phyloP scores from a whole-genome alignment of 2,329 filamentous ascomycete species.

The Sporothrix variecibatus region DNA sequence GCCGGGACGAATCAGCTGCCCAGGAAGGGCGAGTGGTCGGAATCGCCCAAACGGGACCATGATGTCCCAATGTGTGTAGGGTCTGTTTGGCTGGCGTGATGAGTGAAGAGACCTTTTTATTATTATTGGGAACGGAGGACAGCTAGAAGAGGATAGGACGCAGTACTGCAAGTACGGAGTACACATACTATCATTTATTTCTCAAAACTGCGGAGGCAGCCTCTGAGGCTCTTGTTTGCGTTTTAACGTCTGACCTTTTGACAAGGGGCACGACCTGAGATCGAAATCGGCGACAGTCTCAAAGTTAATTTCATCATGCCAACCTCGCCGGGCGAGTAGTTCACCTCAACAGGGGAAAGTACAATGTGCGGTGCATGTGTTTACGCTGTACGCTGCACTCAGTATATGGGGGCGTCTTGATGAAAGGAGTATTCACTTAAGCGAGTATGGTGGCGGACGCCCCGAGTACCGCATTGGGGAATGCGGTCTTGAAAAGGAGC shows the following conservation, averaged over 20 bases:
- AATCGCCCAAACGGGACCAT: background rate
- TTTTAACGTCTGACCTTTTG: background rate
- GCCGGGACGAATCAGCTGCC: background rate
- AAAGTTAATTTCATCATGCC: background rate
- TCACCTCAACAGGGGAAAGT: background rate
- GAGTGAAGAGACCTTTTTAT: background rate
- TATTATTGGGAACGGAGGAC: background rate
- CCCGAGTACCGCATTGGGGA: background rate
- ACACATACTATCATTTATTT: background rate
- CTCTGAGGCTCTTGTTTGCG: background rate
- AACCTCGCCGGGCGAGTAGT: background rate
- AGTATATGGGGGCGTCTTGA: background rate
- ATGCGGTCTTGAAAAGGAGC: background rate
- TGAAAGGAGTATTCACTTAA: background rate
- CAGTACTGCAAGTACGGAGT: background rate
- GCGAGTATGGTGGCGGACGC: slow-evolving; percentile 1
- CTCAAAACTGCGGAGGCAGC: background rate
- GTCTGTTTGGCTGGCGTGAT: background rate
- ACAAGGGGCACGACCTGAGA: background rate
- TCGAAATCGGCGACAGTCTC: background rate
- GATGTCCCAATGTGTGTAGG: background rate
- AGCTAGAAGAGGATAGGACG: background rate
- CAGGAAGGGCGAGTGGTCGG: background rate
- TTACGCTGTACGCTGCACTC: background rate
- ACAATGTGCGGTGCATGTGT: background rate